Evolutionary conservation across 768 basidiomycete genomes (phyloP), one percentile per base, ranked within the genome.

Genomic region (Lentinula raphanica): DNA sequence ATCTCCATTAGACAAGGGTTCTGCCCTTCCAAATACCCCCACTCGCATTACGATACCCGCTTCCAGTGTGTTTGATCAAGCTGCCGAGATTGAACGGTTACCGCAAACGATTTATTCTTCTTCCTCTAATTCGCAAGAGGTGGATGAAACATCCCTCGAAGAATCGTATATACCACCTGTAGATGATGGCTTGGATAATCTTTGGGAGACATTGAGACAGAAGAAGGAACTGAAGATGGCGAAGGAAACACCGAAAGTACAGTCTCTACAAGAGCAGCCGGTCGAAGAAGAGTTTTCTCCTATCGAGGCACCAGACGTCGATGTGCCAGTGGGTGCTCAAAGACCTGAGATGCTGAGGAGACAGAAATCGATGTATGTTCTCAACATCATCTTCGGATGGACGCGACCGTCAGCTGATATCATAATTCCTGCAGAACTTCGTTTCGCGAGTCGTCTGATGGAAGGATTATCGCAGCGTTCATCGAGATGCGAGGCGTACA

Each of bases 361-460:
- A 69, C 79, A 80, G 59, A 84, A 83, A 64, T 87, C 87, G 38
- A 82, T 85, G 87, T 88, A 72, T 61, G 82, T 69, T 56, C 36
- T 45, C 48, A 3, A 54, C 32, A 42, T 58, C 48, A 59, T 50
- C 54, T 54, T 59, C 48, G 56, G 45, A 39, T 67, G 51, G 49
- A 59, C 36, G 13, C 13, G 46, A 58, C 63, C 53, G 65, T n/a
- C n/a, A n/a, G n/a, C n/a, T n/a, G n/a, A n/a, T n/a, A 49, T 27
- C 60, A n/a, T n/a, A n/a, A n/a, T 35, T 63, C 51, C 44, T 46
- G 54, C 63, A 88, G 88, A 65, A 84, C 86, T 61, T 82, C 79
- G 62, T 82, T 88, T 67, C 84, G 81, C 63, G 87, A 89, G 73
- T 87, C 88, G 23, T 76, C 77, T 54, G 88, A 88, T 61, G 87